Conservation (phyloP, 2,329 filamentous ascomycete genomes). For the Hymenoscyphus fructigenus region DNA sequence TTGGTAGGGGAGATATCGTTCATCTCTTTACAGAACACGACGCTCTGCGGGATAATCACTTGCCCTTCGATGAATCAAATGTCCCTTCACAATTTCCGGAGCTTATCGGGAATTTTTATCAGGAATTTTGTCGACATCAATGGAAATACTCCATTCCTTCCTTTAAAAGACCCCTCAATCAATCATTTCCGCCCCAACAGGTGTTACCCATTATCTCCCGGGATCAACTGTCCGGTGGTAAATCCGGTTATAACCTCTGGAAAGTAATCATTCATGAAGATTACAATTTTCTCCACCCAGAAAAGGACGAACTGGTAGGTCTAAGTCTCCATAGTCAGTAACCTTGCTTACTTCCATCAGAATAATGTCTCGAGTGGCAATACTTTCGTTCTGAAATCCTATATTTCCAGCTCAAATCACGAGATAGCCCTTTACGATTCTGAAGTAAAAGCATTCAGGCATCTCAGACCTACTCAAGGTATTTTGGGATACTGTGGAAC, state of each 20-base stretch:
- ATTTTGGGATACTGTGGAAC: slow-evolving; percentile 34
- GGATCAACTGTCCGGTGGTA: not conserved
- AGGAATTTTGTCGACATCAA: slow-evolving; percentile 32
- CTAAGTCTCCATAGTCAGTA: not conserved
- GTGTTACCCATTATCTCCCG: slow-evolving; percentile 32
- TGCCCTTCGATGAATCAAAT: slow-evolving; percentile 30
- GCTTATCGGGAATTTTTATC: slow-evolving; percentile 22
- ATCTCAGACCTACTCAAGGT: slow-evolving; percentile 4
- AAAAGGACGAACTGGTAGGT: not conserved
- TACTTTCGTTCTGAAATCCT: not conserved
- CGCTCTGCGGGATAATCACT: slow-evolving; percentile 19
- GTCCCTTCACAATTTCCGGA: slow-evolving; percentile 24
- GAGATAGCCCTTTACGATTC: not conserved
- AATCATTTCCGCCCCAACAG: slow-evolving; percentile 24
- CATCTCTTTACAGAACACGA: slow-evolving; percentile 26
- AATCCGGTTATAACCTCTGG: not conserved
- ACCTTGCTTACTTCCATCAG: not conserved
- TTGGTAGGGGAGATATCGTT: slow-evolving; percentile 20
- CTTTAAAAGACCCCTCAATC: slow-evolving; percentile 24
- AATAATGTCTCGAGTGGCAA: too few relatives aligned
- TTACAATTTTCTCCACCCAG: not conserved
- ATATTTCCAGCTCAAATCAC: not conserved
- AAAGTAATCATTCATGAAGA: not conserved
- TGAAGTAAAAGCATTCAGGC: not conserved
- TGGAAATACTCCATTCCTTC: slow-evolving; percentile 31